phyloP scores from a whole-genome alignment of 2,329 filamentous ascomycete genomes.

The Xylariomycetidae sp. region DNA sequence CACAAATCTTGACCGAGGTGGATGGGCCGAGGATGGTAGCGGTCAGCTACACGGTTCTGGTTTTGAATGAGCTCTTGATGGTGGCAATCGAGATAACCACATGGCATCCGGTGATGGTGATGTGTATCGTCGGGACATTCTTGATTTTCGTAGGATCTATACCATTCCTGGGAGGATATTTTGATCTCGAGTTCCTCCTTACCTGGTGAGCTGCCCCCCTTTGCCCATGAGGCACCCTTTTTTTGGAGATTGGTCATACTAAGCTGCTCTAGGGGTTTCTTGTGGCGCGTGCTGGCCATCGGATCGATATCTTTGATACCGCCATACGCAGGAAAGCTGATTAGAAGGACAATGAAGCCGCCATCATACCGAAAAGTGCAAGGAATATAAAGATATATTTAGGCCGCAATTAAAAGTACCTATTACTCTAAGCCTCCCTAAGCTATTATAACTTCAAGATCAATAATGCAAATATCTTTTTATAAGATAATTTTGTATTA shows the following conservation, averaged over 20 bases:
- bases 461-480: too few species aligned
- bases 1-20: slow-evolving; percentile 79
- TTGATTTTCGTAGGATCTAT: slow-evolving; percentile 75
- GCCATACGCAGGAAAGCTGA: slow-evolving; percentile 80
- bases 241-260: slow-evolving; percentile 11
- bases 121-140: slow-evolving; percentile 77
- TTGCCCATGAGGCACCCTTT: not conserved
- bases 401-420: too few species aligned
- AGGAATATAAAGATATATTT: slow-evolving; percentile 50
- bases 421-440: too few species aligned
- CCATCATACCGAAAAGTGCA: slow-evolving; percentile 94
- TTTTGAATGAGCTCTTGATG: slow-evolving; percentile 95
- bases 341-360: slow-evolving; percentile 80
- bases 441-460: too few species aligned
- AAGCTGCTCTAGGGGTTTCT: slow-evolving; percentile 59
- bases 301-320: slow-evolving; percentile 76
- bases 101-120: slow-evolving; percentile 92
- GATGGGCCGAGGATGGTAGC: slow-evolving; percentile 74
- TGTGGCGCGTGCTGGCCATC: slow-evolving; percentile 83
- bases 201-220: slow-evolving; percentile 49
- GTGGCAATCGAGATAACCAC: slow-evolving; percentile 94
- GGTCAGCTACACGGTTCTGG: slow-evolving; percentile 85
- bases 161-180: slow-evolving; percentile 86
- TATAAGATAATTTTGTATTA: too few species aligned
- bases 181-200: slow-evolving; percentile 75